Base-by-base conservation (phyloP, 1,284 basidiomycete species). In the Papiliotrema fonsecae region DNA sequence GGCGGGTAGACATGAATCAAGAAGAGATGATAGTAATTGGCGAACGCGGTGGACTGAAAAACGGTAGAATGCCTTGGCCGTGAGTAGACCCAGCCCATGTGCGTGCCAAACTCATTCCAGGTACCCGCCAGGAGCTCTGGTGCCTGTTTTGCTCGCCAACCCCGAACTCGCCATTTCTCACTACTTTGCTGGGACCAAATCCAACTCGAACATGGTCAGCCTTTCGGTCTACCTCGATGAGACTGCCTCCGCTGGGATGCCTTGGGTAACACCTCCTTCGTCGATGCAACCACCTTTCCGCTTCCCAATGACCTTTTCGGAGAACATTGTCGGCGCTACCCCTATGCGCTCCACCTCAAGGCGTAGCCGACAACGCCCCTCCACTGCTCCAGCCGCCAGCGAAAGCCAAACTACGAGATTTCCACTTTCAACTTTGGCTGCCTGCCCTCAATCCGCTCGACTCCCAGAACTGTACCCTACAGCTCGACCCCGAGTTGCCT, bases 21-120 rank as follows among this genome's bases (percentile, higher is more conserved):
- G 60, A 56, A 16, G 66, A 70, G 51, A 67, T 73, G 52, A 48
- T 58, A 7, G 65, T 66, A 11, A 67, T 70, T 47, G 67, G 70
- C 28, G 52, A 62, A 32, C 44, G 61, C 14, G 67, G 65, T 13
- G 65, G 64, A 3, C 51, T 70, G 32, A 61, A 60, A 22, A 48
- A 57, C 24, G 69, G 69, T 14, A 58, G 60, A 36, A 67, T 68
- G 58, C 70, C 67, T n/a, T 69, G 67, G 65, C 69, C 69, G 62
- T 64, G 49, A 58, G 62, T 62, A 13, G 2, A 14, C 16, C 36
- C 22, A 7, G 16, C 13, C 6, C 9, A 28, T 16, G 7, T 26
- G 22, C n/a, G 9, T 24, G 42, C n/a, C n/a, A 6, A 26, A 7
- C 25, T 30, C 28, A 21, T 41, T 22, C 18, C 40, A 66, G 64